Conservation (phyloP, 176 grass and related monocot genomes). For the Bromus sterilis region DNA sequence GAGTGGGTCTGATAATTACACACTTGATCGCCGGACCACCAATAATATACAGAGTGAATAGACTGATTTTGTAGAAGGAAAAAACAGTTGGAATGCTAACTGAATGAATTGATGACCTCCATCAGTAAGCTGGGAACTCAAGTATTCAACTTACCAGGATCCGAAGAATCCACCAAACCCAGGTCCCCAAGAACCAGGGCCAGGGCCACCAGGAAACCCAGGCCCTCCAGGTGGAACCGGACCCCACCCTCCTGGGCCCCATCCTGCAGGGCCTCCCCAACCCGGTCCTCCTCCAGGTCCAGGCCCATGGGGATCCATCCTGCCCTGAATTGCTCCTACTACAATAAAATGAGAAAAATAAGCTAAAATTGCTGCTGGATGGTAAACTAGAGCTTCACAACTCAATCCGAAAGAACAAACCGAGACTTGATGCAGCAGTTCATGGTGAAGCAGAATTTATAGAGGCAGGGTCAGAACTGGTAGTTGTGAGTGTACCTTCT, state of each 20-base stretch:
- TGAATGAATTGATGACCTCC: too few species aligned
- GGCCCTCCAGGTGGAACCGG: neutral
- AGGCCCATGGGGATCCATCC: neutral
- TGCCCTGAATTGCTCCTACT: neutral
- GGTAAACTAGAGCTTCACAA: neutral
- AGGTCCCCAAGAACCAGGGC: conserved; percentile 5
- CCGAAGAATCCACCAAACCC: conserved; percentile 26
- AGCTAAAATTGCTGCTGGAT: neutral
- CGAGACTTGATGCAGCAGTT: neutral
- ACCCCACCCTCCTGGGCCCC: neutral
- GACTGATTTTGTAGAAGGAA: too few species aligned
- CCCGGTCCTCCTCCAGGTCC: conserved; percentile 32
- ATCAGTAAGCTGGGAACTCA: too few species aligned
- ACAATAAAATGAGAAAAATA: too few species aligned
- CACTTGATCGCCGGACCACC: too few species aligned
- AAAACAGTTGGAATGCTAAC: too few species aligned
- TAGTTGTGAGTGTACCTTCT: too few species aligned
- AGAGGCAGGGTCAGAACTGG: neutral
- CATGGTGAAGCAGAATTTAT: neutral
- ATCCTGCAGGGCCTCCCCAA: conserved; percentile 1
- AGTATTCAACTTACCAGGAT: conserved; percentile 32
- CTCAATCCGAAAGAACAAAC: neutral
- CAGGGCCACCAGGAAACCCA: neutral
- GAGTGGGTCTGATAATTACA: neutral
- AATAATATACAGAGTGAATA: too few species aligned